phyloP scores from a whole-genome alignment of 257 asterid species.

The Haberlea rhodopensis region DNA sequence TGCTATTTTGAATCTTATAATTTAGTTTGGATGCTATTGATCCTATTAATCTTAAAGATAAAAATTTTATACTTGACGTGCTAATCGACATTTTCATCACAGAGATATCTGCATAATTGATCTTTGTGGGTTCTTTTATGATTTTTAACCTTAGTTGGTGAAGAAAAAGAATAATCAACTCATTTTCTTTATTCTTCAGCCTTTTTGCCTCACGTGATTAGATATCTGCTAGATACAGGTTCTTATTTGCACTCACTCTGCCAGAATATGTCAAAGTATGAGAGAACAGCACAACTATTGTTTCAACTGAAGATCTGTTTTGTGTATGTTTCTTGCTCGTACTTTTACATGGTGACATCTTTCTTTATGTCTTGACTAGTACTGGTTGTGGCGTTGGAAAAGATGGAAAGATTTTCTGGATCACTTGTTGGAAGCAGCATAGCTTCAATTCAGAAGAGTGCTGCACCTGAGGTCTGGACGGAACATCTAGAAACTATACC shows the following conservation, averaged over 20 bases:
- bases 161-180: not conserved
- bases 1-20: not conserved
- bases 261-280: constrained; percentile 11
- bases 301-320: constrained; percentile 9
- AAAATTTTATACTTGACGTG: constrained; percentile 3
- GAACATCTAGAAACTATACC: constrained; percentile 22
- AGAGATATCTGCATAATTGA: constrained; percentile 2
- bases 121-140: constrained; percentile 20
- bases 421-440: constrained; percentile 86
- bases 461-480: constrained; percentile 80
- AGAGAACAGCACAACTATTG: constrained; percentile 11
- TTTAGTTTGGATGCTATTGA: not conserved
- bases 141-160: constrained; percentile 5
- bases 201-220: constrained; percentile 13
- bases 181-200: constrained; percentile 4
- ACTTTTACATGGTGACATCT: constrained; percentile 16
- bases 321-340: constrained; percentile 11
- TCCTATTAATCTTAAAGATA: not conserved
- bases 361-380: constrained; percentile 42
- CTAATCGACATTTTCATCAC: constrained; percentile 7
- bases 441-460: constrained; percentile 91
- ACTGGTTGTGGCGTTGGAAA: constrained; percentile 90
- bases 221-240: not conserved
- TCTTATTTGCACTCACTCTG: constrained; percentile 11
- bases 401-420: constrained; percentile 85